Evolutionary conservation across 106 monocot genomes (phyloP).

Genomic region (Dioscorea dumetorum): DNA sequence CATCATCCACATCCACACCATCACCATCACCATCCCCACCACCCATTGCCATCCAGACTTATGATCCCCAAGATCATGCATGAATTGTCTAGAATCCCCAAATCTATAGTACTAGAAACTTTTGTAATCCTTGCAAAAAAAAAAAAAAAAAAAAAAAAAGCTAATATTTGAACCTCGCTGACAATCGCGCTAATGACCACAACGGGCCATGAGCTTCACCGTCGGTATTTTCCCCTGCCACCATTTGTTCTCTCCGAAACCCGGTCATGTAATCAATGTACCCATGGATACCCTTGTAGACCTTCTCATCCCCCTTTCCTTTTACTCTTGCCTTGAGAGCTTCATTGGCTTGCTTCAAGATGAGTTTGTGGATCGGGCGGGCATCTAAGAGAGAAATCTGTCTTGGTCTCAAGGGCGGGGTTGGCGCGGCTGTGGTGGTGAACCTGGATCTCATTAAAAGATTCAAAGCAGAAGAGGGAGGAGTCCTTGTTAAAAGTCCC

Average conservation of each 20-base stretch:
- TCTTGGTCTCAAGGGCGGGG: constrained; percentile 85
- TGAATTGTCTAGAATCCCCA: constrained; percentile 94
- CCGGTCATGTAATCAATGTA: constrained; percentile 98
- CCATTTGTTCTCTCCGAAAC: constrained; percentile 84
- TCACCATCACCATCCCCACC: too few relatives aligned
- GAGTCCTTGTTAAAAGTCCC: not conserved
- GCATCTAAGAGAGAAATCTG: constrained; percentile 75
- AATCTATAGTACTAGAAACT: constrained; percentile 94
- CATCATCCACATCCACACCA: constrained; percentile 27
- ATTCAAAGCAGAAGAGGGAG: constrained; percentile 68
- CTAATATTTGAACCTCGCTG: constrained; percentile 91
- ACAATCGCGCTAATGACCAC: constrained; percentile 63
- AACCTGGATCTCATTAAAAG: constrained; percentile 81
- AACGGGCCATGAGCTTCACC: constrained; percentile 93
- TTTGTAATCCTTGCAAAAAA: constrained; percentile 98
- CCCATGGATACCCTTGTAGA: constrained; percentile 82
- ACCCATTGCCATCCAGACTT: constrained; percentile 79
- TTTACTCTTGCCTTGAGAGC: constrained; percentile 46
- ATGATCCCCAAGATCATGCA: constrained; percentile 98
- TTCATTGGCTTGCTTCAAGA: constrained; percentile 57
- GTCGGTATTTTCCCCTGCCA: constrained; percentile 88
- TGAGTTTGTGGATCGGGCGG: constrained; percentile 76
- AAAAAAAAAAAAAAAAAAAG: too few relatives aligned
- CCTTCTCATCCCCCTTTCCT: constrained; percentile 29
- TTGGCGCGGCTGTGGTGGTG: constrained; percentile 84